A percentile compares a stretch with the other conserved stretches of the same genome.
Conservation (phyloP, 345 rosid genomes). For the Acer yangbiense region DNA sequence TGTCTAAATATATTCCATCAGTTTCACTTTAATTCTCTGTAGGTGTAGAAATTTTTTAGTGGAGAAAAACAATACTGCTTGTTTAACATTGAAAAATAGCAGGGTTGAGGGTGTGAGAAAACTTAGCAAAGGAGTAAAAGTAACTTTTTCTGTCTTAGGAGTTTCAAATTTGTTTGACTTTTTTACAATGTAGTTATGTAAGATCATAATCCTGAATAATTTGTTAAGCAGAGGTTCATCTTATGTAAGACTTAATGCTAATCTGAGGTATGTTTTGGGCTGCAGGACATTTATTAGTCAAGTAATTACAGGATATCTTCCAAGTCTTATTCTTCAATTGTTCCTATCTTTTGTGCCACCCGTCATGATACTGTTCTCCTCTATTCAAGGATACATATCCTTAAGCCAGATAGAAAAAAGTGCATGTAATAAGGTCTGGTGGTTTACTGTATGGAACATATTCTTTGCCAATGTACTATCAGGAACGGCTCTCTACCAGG, state of each 20-base stretch:
- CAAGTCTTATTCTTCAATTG: conserved; percentile 71
- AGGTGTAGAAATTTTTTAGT: not conserved
- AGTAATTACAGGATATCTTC: conserved; percentile 91
- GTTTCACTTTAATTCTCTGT: not conserved
- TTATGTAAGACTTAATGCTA: conserved; percentile 12
- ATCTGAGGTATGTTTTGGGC: conserved; percentile 20
- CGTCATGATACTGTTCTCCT: conserved; percentile 66
- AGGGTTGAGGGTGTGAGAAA: not conserved
- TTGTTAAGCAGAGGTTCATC: not conserved
- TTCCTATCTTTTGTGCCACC: conserved; percentile 73
- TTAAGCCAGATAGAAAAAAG: conserved; percentile 69
- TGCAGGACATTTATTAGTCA: conserved; percentile 72
- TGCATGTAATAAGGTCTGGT: conserved; percentile 72
- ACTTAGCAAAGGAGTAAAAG: not conserved
- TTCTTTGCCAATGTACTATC: conserved; percentile 84
- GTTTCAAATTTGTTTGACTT: not conserved
- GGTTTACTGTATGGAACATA: conserved; percentile 82
- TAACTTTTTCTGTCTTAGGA: not conserved
- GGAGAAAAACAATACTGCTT: not conserved
- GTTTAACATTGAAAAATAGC: not conserved
- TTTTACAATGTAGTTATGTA: too few relatives aligned
- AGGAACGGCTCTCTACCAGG: conserved; percentile 72
- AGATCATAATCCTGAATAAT: not conserved
- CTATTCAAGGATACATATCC: conserved; percentile 79
- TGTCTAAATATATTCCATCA: not conserved